A percentile compares a stretch with the other conserved stretches of the same genome.
Conservation (phyloP, 2,329 filamentous ascomycete species). For the Microthyrium microscopicum region DNA sequence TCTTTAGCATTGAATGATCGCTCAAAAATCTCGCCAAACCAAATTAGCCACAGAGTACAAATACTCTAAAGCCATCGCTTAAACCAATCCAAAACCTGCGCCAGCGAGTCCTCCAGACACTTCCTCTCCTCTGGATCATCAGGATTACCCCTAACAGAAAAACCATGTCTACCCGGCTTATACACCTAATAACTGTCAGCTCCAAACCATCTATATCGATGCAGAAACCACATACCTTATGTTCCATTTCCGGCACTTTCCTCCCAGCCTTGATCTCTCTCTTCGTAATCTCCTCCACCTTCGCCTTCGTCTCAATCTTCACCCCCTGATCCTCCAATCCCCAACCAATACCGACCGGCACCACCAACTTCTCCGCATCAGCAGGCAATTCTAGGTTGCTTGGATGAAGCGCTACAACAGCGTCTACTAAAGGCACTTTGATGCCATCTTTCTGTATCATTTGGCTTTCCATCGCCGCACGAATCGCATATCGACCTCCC, state of each 20-base stretch:
- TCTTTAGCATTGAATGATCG: too few relatives aligned
- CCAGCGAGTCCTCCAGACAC: conserved; percentile 20
- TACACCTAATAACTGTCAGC: too few relatives aligned
- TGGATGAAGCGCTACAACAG: conserved; percentile 22
- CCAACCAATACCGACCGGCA: conserved; percentile 19
- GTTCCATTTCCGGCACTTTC: conserved; percentile 16
- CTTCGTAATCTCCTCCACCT: conserved; percentile 17
- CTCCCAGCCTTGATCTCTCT: conserved; percentile 12
- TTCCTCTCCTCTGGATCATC: conserved; percentile 19
- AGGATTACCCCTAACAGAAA: conserved; percentile 22
- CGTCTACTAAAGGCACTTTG: conserved; percentile 21
- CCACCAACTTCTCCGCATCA: conserved; percentile 21
- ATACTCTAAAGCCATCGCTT: background rate
- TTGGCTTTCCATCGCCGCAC: conserved; percentile 16
- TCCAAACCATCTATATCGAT: too few relatives aligned
- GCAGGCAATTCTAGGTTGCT: conserved; percentile 20
- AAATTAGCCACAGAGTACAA: background rate
- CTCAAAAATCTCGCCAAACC: too few relatives aligned
- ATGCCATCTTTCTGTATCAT: conserved; percentile 20
- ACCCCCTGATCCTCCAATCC: conserved; percentile 16
- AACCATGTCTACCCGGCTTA: conserved; percentile 19
- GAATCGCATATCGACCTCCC: conserved; percentile 21
- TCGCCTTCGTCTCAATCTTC: conserved; percentile 15
- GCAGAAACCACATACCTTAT: too few relatives aligned
- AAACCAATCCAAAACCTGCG: conserved; percentile 15